Conservation (phyloP, 2,329 filamentous ascomycete genomes). For the Curvularia sp. region DNA sequence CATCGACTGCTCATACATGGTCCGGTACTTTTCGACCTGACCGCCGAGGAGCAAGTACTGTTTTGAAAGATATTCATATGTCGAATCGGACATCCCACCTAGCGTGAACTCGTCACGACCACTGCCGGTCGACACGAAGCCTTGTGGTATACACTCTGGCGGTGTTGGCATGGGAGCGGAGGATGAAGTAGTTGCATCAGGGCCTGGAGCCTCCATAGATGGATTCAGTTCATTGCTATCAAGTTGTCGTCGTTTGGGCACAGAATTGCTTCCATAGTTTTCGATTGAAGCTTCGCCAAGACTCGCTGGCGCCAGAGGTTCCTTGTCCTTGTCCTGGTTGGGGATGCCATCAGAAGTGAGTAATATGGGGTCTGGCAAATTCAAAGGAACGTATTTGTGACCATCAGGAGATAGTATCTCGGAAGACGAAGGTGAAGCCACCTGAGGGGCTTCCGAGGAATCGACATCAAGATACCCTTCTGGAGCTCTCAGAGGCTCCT, state of each 20-base stretch:
- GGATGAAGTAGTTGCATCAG: constrained; percentile 9
- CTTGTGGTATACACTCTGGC: constrained; percentile 56
- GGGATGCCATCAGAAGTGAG: constrained; percentile 30
- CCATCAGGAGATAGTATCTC: constrained; percentile 37
- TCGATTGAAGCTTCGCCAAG: constrained; percentile 28
- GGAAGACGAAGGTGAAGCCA: constrained; percentile 20
- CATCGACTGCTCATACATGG: constrained; percentile 64
- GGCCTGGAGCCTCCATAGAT: constrained; percentile 12
- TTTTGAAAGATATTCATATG: constrained; percentile 57
- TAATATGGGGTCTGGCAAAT: constrained; percentile 39
- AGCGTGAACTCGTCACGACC: constrained; percentile 54
- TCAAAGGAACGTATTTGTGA: constrained; percentile 44
- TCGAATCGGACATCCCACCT: constrained; percentile 52
- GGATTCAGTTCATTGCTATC: constrained; percentile 28
- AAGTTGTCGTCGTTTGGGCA: constrained; percentile 37
- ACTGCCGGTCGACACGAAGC: constrained; percentile 59
- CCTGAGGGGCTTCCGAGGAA: constrained; percentile 3
- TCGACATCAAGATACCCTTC: constrained; percentile 14
- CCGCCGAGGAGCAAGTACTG: constrained; percentile 58
- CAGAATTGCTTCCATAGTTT: constrained; percentile 29
- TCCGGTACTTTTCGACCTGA: constrained; percentile 55
- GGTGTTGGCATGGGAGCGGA: constrained; percentile 21
- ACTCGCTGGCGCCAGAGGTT: constrained; percentile 15
- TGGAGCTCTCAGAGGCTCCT: constrained; percentile 31
- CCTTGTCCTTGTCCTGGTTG: neutral